Base-by-base conservation (phyloP, 371 early-diverging fungal species). In the Mucor circinelloides region DNA sequence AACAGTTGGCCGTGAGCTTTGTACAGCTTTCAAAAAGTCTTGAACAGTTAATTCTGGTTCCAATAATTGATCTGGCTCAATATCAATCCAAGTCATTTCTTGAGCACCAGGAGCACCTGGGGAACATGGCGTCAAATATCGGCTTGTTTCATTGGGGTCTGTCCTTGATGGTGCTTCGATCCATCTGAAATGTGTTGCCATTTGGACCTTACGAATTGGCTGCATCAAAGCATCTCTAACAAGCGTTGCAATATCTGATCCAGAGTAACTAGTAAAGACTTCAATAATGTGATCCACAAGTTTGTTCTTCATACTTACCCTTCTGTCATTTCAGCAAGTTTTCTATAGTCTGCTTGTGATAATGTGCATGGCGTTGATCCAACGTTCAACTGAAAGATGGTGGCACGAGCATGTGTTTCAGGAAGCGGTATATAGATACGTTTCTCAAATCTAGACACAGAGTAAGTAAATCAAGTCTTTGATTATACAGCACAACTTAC, bases 191-290 rank as follows among this genome's bases (percentile, higher is more conserved):
- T 97, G 97, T 28, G 97, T 97, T 21, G 97, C 96, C 57, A 80
- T 82, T 75, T 97, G 99, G 5, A 98, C 96, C 78, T 96, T 96
- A 38, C 97, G 91, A 57, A 98, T 91, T 6, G 98, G 97, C 81
- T 95, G 92, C 96, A 98, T 97, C 76, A 98, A 78, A 9, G 98
- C 98, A 78, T 98, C 98, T 10, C 97, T 89, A 10, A 97, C 97
- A 9, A 96, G 83, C 52, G 94, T 91, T 13, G 94, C 92, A 63
- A 98, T 94, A 88, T 98, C 97, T 4, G 97, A 95, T 19, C 98
- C 98, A 68, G 96, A 95, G 74, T 90, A 95, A 78, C 97, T 52
- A 52, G 17, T 17, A 40, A 40, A 5, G 9, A 52, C 0, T 12
- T 52, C 1, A 52, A 15, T 52, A 15, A 5, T 1, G 1, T 40